Evolutionary conservation across 768 basidiomycete genomes (phyloP), one percentile per base, ranked within the genome.

Genomic region (Boletus eberwhitei): DNA sequence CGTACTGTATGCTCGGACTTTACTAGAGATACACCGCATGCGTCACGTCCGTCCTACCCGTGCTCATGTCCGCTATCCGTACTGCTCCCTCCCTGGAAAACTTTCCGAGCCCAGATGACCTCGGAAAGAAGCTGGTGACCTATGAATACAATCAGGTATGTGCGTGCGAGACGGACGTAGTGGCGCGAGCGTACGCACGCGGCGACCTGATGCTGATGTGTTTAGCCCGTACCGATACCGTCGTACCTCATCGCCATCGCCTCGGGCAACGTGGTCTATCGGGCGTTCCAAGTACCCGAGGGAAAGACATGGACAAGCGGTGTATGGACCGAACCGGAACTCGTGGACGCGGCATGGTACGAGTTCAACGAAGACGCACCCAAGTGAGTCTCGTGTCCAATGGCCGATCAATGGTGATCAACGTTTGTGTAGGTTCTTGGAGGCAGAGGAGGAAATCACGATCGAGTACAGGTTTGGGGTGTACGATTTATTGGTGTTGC

Each of bases 201-300:
- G 8, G 11, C 6, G 8, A 32, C 5, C 4, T 42, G 22, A 34
- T 14, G 5, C 17, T 5, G 36, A 24, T 4, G 6, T 24, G 5
- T 31, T 17, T n/a, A 59, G 90, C 87, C 88, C 6, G 79, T 92
- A 13, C 83, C 88, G 8, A 93, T 97, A 52, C 90, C 95, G 1
- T 84, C 87, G 0, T 97, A 98, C 68, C 75, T 98, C 29, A 80
- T 97, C 55, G 95, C 95, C 7, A 87, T 98, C 49, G 94, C 94
- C 0, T 79, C 83, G 1, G 94, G 93, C 7, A 87, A 95, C 64
- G 76, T 96, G 2, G 78, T 78, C 26, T 94, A 93, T 70, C 81
- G 77, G 2, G 61, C 81, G 0, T 91, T 93, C 68, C 73, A 80
- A 11, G 71, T 74, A 38, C 70, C 79, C 14, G 72, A 81, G 44